Conservation (phyloP, 208 protist genomes). For the Crithidia fasciculata region DNA sequence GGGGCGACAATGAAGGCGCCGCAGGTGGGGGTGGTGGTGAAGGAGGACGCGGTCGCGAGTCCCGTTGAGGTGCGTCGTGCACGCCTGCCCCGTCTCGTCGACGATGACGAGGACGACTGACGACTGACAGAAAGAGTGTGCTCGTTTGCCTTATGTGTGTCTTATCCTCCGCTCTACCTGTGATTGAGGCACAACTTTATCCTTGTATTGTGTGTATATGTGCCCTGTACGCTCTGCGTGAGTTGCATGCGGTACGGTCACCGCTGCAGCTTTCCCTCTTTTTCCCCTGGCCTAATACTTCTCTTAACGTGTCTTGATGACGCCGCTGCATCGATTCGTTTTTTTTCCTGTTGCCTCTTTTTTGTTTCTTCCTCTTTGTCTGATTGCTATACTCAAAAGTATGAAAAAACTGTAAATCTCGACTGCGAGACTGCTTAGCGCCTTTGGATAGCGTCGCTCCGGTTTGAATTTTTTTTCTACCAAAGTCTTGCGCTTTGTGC, state of each 20-base stretch:
- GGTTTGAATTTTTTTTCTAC: not conserved
- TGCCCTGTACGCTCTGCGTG: no score
- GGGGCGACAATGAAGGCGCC: not conserved
- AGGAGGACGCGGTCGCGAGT: not conserved
- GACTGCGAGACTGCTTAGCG: not conserved
- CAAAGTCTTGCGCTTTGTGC: not conserved
- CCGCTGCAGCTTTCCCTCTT: not conserved
- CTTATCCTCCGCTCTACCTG: not conserved
- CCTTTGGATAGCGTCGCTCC: not conserved
- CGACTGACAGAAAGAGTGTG: not conserved
- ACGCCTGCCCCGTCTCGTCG: constrained; percentile 18
- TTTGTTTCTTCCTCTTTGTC: constrained; percentile 13
- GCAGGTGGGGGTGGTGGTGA: not conserved
- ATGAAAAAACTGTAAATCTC: not conserved
- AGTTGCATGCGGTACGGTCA: no score
- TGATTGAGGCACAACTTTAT: no score
- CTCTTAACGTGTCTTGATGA: not conserved
- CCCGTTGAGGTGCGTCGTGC: constrained; percentile 2
- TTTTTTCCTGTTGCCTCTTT: constrained; percentile 2
- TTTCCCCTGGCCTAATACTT: not conserved
- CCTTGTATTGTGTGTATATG: no score
- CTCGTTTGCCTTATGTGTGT: not conserved
- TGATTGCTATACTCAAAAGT: not conserved
- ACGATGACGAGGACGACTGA: constrained; percentile 22
- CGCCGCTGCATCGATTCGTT: not conserved